Conservation (phyloP, 2,329 filamentous ascomycete genomes). For the Diaporthe longicolla region DNA sequence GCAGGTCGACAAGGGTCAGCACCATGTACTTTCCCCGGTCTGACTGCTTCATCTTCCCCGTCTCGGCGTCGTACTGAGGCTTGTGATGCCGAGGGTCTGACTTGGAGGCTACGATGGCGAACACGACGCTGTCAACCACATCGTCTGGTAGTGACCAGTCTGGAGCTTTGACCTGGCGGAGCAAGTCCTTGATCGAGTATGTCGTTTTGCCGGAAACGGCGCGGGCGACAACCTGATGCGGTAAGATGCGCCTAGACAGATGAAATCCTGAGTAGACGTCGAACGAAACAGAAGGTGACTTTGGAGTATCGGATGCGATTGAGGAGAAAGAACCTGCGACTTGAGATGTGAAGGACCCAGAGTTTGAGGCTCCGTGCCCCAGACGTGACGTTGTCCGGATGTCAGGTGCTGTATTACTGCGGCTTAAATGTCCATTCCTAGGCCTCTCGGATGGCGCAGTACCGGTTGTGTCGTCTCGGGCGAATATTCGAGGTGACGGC, state of each 20-base stretch:
- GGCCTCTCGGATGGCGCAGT: constrained; percentile 46
- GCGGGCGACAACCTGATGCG: constrained; percentile 83
- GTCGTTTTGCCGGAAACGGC: constrained; percentile 84
- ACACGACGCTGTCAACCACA: constrained; percentile 90
- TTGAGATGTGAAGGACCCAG: constrained; percentile 38
- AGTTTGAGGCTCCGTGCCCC: constrained; percentile 43
- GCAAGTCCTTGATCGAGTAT: constrained; percentile 83
- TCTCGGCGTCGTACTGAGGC: constrained; percentile 57
- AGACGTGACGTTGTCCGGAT: constrained; percentile 45
- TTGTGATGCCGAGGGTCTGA: constrained; percentile 80
- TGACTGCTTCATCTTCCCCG: constrained; percentile 64
- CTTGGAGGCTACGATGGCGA: constrained; percentile 90
- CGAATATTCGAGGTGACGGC: constrained; percentile 66
- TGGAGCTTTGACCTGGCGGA: constrained; percentile 85
- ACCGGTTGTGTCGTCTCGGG: constrained; percentile 73
- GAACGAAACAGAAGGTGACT: constrained; percentile 68
- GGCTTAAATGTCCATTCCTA: constrained; percentile 52
- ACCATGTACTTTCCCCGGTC: constrained; percentile 92
- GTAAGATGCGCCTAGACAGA: constrained; percentile 84
- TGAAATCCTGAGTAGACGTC: constrained; percentile 91
- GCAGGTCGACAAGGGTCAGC: constrained; percentile 86
- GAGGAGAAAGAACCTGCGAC: constrained; percentile 32
- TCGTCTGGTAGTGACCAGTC: constrained; percentile 85
- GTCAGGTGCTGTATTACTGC: constrained; percentile 61
- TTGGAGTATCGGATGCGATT: constrained; percentile 50